phyloP scores from a whole-genome alignment of 768 basidiomycete species.

The Xanthoconium stramineum region DNA sequence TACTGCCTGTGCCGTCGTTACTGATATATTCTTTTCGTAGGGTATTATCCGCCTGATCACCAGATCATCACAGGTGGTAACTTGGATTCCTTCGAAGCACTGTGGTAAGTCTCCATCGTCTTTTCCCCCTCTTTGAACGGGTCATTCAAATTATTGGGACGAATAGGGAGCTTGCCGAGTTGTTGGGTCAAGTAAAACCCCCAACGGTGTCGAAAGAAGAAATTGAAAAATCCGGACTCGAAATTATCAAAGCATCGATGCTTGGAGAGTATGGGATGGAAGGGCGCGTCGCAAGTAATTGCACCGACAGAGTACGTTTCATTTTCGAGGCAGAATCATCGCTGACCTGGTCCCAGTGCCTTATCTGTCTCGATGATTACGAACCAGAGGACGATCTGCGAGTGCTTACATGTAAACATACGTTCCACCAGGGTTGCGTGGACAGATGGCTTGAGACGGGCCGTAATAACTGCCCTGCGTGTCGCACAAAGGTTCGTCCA shows the following conservation, averaged over 20 bases:
- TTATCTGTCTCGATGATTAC: slow-evolving; percentile 90
- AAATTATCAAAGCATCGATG: slow-evolving; percentile 57
- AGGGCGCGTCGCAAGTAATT: slow-evolving; percentile 71
- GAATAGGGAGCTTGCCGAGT: slow-evolving; percentile 73
- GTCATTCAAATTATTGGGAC: not conserved
- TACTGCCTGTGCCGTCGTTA: not conserved
- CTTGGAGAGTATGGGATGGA: slow-evolving; percentile 54
- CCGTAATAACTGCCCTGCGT: slow-evolving; percentile 89
- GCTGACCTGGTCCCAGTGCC: slow-evolving; percentile 45
- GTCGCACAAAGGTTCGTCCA: slow-evolving; percentile 64
- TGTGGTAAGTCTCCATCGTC: slow-evolving; percentile 50
- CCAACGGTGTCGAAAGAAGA: slow-evolving; percentile 81
- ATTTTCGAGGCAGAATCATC: not conserved
- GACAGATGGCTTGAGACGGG: slow-evolving; percentile 86
- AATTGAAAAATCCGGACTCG: slow-evolving; percentile 79
- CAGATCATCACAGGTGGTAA: slow-evolving; percentile 80
- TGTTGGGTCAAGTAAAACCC: slow-evolving; percentile 79
- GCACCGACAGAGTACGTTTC: slow-evolving; percentile 67
- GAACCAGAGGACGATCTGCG: slow-evolving; percentile 73
- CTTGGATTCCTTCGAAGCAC: slow-evolving; percentile 75
- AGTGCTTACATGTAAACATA: slow-evolving; percentile 78
- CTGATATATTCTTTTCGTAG: slow-evolving; percentile 35
- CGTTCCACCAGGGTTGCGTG: slow-evolving; percentile 87
- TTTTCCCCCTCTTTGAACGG: not conserved
- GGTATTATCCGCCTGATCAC: slow-evolving; percentile 91